These are phyloP conservation scores for Schizophyllum amplum DNA, from an alignment of 1,284 basidiomycete species.

Conservation along the genomic window DNA sequence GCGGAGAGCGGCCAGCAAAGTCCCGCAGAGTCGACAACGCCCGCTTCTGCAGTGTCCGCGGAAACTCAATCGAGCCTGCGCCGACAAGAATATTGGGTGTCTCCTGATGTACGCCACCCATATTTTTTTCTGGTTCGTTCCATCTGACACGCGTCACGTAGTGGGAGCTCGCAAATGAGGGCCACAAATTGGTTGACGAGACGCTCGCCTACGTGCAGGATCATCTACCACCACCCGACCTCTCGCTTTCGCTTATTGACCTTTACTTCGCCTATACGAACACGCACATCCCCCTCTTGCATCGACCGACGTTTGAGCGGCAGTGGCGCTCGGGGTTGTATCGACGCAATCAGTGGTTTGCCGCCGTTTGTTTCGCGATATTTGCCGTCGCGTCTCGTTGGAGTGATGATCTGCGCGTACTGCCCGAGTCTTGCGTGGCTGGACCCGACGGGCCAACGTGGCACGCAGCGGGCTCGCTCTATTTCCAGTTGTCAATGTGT, in stretches of 20 bases:
- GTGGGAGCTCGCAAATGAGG: conserved; percentile 58
- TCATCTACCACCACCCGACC: conserved; percentile 49
- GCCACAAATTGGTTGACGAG: conserved; percentile 27
- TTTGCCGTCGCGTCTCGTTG: conserved; percentile 71
- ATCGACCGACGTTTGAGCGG: conserved; percentile 57
- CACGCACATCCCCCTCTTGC: conserved; percentile 52
- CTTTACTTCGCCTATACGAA: conserved; percentile 62
- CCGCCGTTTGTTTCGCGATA: conserved; percentile 46
- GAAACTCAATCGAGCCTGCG: conserved; percentile 14
- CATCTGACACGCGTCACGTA: conserved; percentile 17
- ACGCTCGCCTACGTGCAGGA: conserved; percentile 31
- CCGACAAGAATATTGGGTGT: conserved; percentile 32
- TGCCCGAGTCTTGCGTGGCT: conserved; percentile 26
- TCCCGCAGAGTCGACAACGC: neutral
- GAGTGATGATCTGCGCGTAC: conserved; percentile 57
- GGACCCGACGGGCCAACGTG: conserved; percentile 24
- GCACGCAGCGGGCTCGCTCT: conserved; percentile 62
- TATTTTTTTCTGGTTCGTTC: conserved; percentile 9
- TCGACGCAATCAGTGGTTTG: conserved; percentile 47
- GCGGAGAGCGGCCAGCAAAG: conserved; percentile 21
- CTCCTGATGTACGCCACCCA: conserved; percentile 25
- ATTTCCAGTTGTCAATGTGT: conserved; percentile 49
- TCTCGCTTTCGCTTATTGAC: conserved; percentile 49
- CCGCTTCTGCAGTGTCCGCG: too few relatives aligned
- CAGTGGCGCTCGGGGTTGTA: conserved; percentile 50